These are phyloP conservation scores for Pseudohalonectria lignicola DNA, from an alignment of 2,329 filamentous ascomycete genomes.

Conservation along the genomic window DNA sequence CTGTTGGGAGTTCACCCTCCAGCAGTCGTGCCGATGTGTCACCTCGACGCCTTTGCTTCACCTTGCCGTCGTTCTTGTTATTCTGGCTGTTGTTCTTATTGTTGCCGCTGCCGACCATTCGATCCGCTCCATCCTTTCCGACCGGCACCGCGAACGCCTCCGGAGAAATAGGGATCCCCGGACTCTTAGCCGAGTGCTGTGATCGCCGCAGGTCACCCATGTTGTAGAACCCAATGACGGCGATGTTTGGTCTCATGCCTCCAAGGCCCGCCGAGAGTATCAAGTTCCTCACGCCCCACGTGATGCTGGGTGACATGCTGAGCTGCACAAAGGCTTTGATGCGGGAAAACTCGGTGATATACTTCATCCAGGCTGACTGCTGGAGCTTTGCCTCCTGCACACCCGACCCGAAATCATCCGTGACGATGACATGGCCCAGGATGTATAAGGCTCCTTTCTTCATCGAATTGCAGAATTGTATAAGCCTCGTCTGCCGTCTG, in stretches of 20 bases:
- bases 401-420: conserved; percentile 66
- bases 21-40: conserved; percentile 46
- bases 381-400: conserved; percentile 74
- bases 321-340: conserved; percentile 89
- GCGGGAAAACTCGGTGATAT: conserved; percentile 69
- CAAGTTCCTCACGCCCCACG: conserved; percentile 77
- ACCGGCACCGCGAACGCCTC: neutral
- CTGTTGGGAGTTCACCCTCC: conserved; percentile 54
- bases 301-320: conserved; percentile 69
- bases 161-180: neutral
- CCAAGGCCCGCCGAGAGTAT: conserved; percentile 73
- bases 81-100: neutral
- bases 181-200: neutral
- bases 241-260: conserved; percentile 84
- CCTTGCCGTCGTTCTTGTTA: neutral
- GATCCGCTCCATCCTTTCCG: neutral
- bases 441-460: conserved; percentile 84
- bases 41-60: conserved; percentile 27
- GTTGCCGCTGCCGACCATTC: neutral
- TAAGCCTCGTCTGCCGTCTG: conserved; percentile 69
- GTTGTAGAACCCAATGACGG: conserved; percentile 70
- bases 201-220: conserved; percentile 63
- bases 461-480: conserved; percentile 83
- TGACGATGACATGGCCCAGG: conserved; percentile 79
- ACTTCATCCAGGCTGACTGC: conserved; percentile 74